These are phyloP conservation scores for Candolleomyces eurysporus DNA, from an alignment of 768 basidiomycete species.

Conservation along the genomic window DNA sequence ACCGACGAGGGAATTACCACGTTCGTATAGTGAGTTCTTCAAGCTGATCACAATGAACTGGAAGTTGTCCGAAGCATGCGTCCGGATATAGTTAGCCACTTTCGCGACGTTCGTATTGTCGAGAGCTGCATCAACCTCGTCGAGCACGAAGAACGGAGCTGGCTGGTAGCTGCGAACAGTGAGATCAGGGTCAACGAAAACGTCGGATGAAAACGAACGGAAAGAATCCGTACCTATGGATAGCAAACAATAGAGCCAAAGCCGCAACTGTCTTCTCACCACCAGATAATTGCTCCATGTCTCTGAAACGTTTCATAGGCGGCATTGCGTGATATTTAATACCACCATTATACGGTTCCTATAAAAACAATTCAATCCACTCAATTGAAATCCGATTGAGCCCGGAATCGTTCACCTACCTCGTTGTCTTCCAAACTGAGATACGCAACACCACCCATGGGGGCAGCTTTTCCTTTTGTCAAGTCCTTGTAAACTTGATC, in stretches of 20 bases:
- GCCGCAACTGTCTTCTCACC: slow-evolving; percentile 99
- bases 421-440: slow-evolving; percentile 94
- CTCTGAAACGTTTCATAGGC: slow-evolving; percentile 97
- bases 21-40: slow-evolving; percentile 90
- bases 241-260: slow-evolving; percentile 92
- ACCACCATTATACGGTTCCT: slow-evolving; percentile 43
- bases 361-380: neutral
- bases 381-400: too few species aligned
- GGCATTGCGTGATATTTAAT: slow-evolving; percentile 99
- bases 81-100: slow-evolving; percentile 88
- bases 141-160: slow-evolving; percentile 97
- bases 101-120: slow-evolving; percentile 99
- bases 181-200: neutral
- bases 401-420: slow-evolving; percentile 39
- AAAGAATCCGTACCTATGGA: slow-evolving; percentile 68
- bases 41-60: slow-evolving; percentile 98
- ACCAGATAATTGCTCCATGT: slow-evolving; percentile 98
- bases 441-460: slow-evolving; percentile 96
- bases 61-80: slow-evolving; percentile 80
- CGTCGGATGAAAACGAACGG: neutral
- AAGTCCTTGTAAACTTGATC: slow-evolving; percentile 97
- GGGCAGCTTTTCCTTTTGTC: slow-evolving; percentile 91
- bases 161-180: slow-evolving; percentile 74
- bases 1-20: slow-evolving; percentile 86
- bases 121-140: slow-evolving; percentile 96